These are phyloP conservation scores for Cryphonectria carpinicola DNA, from an alignment of 2,329 filamentous ascomycete species.

Conservation along the genomic window DNA sequence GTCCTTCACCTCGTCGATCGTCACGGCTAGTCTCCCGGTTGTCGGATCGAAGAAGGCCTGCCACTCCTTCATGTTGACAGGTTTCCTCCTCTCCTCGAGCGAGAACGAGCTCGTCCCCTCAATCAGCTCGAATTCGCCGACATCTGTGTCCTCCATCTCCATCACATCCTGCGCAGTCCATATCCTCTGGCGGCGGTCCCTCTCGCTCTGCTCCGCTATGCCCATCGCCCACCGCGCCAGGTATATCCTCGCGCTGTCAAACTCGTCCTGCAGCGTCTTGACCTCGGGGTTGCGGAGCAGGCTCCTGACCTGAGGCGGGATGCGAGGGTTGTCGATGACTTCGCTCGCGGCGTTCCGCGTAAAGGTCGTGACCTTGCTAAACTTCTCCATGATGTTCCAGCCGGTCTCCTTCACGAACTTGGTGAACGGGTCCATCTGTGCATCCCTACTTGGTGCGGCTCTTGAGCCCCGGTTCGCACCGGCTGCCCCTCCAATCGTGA, in stretches of 20 bases:
- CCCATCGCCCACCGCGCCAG: constrained; percentile 98
- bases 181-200: constrained; percentile 81
- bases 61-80: constrained; percentile 86
- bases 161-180: constrained; percentile 93
- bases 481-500: constrained; percentile 40
- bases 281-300: constrained; percentile 91
- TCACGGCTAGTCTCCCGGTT: constrained; percentile 77
- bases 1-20: constrained; percentile 91
- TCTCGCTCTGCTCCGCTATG: constrained; percentile 94
- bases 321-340: constrained; percentile 84
- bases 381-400: constrained; percentile 95
- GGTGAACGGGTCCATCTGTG: constrained; percentile 86
- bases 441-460: constrained; percentile 57
- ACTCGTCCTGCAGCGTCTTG: constrained; percentile 93
- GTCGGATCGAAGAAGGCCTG: constrained; percentile 80
- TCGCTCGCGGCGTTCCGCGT: constrained; percentile 90
- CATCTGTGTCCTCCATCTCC: constrained; percentile 90
- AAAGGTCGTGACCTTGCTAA: constrained; percentile 97
- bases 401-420: constrained; percentile 93
- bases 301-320: constrained; percentile 85
- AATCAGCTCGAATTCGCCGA: constrained; percentile 94
- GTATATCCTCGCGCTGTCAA: constrained; percentile 93
- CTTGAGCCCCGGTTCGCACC: constrained; percentile 37
- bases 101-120: constrained; percentile 77
- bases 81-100: constrained; percentile 75